phyloP scores from a whole-genome alignment of 345 rosid genomes.

The Hypericum perforatum region DNA sequence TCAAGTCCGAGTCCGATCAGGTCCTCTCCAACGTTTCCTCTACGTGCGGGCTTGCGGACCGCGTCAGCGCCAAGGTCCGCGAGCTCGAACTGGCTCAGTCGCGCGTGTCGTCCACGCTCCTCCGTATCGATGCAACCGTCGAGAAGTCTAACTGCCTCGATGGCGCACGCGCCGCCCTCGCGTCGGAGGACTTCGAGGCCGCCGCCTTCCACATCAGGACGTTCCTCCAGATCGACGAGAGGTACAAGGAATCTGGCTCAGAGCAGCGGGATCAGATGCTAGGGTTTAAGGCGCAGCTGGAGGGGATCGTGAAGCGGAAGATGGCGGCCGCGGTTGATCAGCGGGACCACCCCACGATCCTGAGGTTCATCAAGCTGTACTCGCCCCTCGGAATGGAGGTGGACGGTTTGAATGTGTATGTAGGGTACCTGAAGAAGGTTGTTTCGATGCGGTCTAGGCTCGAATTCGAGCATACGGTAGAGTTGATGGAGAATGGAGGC shows the following conservation, averaged over 20 bases:
- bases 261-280: slow-evolving; percentile 84
- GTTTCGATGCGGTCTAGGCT: slow-evolving; percentile 70
- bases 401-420: slow-evolving; percentile 80
- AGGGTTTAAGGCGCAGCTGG: slow-evolving; percentile 71
- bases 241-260: slow-evolving; percentile 66
- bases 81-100: slow-evolving; percentile 97
- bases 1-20: too few species aligned
- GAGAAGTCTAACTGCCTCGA: slow-evolving; percentile 81
- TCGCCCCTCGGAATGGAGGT: slow-evolving; percentile 70
- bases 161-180: slow-evolving; percentile 66
- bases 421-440: slow-evolving; percentile 79
- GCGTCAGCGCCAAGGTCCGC: slow-evolving; percentile 83
- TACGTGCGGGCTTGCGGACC: slow-evolving; percentile 85
- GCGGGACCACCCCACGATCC: slow-evolving; percentile 64
- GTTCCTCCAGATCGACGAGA: slow-evolving; percentile 56
- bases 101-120: slow-evolving; percentile 66
- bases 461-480: slow-evolving; percentile 68
- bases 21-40: slow-evolving; percentile 77
- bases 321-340: slow-evolving; percentile 59
- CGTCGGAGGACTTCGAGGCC: slow-evolving; percentile 63
- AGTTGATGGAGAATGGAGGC: slow-evolving; percentile 68
- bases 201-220: slow-evolving; percentile 40
- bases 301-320: slow-evolving; percentile 67
- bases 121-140: slow-evolving; percentile 78
- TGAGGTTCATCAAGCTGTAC: slow-evolving; percentile 64